Evolutionary conservation across 2,329 filamentous ascomycete species (phyloP), one percentile per base, ranked within the genome.

Genomic region (Zymoseptoria brevis): DNA sequence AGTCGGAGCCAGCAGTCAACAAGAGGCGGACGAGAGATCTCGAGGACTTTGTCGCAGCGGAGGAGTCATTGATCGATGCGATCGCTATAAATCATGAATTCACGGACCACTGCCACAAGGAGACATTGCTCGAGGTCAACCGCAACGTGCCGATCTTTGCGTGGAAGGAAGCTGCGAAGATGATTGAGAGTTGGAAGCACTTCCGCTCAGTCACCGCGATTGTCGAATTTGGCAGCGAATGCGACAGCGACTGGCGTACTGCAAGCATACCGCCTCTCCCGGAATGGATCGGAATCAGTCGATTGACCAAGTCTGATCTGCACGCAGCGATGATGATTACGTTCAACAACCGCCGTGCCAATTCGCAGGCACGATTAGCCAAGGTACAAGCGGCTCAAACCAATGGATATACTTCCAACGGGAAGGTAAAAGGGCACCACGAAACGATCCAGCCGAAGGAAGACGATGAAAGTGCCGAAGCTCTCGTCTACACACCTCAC

Each of bases 81-180:
- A 82, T 87, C 2, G 76, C 78, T 26, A 76, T 87, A 30, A 83
- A 79, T 16, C 85, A 88, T 67, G 85, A 87, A 68, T 88, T 87
- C 64, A 87, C 85, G 1, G 85, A 88, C 67, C 86, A 87, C 68
- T 87, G 84, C 70, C 84, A 88, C 66, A 76, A 80, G 60, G 77
- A 80, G 2, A 88, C 85, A 13, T 73, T 88, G 24, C 69, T 80
- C 50, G 79, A 86, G 64, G 71, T 87, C 3, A 74, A 81, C 5
- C 64, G 66, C 1, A 70, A 76, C 50, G 81, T 84, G 3, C 83
- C 84, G 0, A 76, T 88, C 0, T 81, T 87, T 59, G 84, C 84
- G 11, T 80, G 82, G 2, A 77, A 74, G 63, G 75, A 83, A 70
- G 85, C 85, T 0, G 82, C 80, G 0, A 74, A 74, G 11, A 73